Percentiles rank a stretch among this genome's conserved stretches.
Conservation (phyloP, 2,329 filamentous ascomycete species). For the Dryadomyces quercivorus region DNA sequence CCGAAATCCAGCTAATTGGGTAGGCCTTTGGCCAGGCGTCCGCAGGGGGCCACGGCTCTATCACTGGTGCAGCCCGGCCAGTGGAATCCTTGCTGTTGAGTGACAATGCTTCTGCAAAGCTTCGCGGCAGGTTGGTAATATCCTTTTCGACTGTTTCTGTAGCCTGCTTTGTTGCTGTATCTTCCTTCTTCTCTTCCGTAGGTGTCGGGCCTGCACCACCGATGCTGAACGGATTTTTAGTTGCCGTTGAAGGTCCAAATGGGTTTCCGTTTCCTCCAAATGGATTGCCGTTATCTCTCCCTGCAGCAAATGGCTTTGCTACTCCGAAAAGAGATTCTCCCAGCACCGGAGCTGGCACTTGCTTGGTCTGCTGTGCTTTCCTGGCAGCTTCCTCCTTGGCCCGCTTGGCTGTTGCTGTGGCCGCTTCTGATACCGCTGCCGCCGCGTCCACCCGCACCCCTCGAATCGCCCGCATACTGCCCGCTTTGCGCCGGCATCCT, state of each 20-base stretch:
- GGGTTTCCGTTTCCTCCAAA: conserved; percentile 15
- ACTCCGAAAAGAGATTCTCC: conserved; percentile 62
- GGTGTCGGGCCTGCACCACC: conserved; percentile 1
- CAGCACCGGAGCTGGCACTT: conserved; percentile 25
- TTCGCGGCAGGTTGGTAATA: conserved; percentile 33
- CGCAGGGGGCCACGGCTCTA: conserved; percentile 64
- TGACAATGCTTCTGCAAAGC: conserved; percentile 65
- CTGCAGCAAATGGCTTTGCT: conserved; percentile 26
- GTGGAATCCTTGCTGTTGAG: conserved; percentile 42
- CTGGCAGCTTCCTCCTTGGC: conserved; percentile 18
- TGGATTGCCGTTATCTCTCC: conserved; percentile 14
- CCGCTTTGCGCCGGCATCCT: conserved; percentile 68
- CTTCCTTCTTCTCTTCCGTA: neutral
- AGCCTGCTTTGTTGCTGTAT: neutral
- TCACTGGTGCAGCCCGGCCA: conserved; percentile 24
- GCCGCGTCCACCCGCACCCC: conserved; percentile 37
- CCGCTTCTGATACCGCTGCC: conserved; percentile 28
- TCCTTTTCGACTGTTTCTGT: neutral
- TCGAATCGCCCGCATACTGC: conserved; percentile 66
- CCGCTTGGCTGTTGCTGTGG: conserved; percentile 14
- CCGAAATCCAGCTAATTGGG: conserved; percentile 64
- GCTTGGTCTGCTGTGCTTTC: conserved; percentile 19
- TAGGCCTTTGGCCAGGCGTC: conserved; percentile 58
- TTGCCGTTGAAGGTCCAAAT: conserved; percentile 12
- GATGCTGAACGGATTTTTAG: conserved; percentile 6